phyloP scores from a whole-genome alignment of 768 basidiomycete species.

The Mrakia hoshinonis region DNA sequence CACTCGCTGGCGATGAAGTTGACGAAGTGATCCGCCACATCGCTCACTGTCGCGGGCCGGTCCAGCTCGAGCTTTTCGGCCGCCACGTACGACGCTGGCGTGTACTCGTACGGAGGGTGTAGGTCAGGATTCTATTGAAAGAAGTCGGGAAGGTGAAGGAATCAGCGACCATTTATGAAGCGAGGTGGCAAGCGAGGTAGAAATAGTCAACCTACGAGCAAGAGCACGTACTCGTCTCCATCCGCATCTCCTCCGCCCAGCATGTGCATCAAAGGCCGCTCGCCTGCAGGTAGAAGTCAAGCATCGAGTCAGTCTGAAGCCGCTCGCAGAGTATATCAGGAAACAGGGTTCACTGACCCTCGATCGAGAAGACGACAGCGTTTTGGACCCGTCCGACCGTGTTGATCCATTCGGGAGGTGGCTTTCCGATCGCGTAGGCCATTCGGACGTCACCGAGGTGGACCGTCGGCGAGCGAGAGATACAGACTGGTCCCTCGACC shows the following conservation, averaged over 20 bases:
- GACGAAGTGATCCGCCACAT: not conserved
- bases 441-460: constrained; percentile 65
- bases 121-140: not conserved
- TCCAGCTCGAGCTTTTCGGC: not conserved
- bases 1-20: not conserved
- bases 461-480: constrained; percentile 60
- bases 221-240: constrained; percentile 38
- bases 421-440: no score
- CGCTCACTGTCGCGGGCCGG: not conserved
- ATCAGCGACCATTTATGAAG: not conserved
- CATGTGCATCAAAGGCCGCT: constrained; percentile 54
- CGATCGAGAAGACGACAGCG: constrained; percentile 58
- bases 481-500: constrained; percentile 51
- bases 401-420: constrained; percentile 52
- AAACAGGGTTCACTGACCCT: constrained; percentile 43
- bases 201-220: constrained; percentile 48
- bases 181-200: not conserved
- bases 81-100: not conserved
- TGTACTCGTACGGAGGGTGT: not conserved
- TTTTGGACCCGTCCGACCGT: constrained; percentile 49
- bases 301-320: not conserved
- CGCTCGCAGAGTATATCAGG: no score
- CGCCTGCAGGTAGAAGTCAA: constrained; percentile 43
- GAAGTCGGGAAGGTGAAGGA: not conserved
- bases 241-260: constrained; percentile 65